These are phyloP conservation scores for Saturnispora kantuleensis DNA, from an alignment of 805 yeast species.

Conservation along the genomic window DNA sequence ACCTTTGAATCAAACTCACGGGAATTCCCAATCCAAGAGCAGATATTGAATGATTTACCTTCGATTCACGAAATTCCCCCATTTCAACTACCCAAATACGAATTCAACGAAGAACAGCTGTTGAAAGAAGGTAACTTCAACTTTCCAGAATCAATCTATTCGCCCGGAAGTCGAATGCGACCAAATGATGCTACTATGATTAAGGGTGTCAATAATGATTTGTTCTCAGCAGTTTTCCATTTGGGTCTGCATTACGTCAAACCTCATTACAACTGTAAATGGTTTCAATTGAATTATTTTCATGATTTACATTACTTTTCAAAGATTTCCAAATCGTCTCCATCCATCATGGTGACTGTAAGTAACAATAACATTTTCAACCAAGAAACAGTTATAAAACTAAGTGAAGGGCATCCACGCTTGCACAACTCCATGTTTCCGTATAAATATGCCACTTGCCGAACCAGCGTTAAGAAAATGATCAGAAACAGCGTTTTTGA, in stretches of 20 bases:
- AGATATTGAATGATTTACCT: background rate
- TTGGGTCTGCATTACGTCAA: constrained; percentile 8
- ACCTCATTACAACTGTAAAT: constrained; percentile 15
- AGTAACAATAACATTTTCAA: constrained; percentile 31
- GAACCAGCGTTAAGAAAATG: constrained; percentile 17
- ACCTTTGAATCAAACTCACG: background rate
- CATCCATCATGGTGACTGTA: constrained; percentile 24
- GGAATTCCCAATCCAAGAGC: background rate
- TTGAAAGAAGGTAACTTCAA: constrained; percentile 7
- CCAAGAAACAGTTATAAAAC: constrained; percentile 5
- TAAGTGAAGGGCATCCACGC: constrained; percentile 1
- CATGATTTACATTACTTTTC: constrained; percentile 18
- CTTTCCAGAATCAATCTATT: constrained; percentile 13
- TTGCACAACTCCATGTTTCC: constrained; percentile 14
- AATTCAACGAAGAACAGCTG: constrained; percentile 11
- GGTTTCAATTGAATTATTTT: constrained; percentile 18
- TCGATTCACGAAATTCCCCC: constrained; percentile 3
- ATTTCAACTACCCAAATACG: constrained; percentile 8
- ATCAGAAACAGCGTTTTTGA: constrained; percentile 15
- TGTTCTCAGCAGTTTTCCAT: constrained; percentile 11
- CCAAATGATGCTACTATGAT: constrained; percentile 13
- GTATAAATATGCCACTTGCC: constrained; percentile 19
- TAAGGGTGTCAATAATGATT: constrained; percentile 19
- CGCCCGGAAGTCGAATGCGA: constrained; percentile 10
- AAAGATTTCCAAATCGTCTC: constrained; percentile 25